Evolutionary conservation across 805 yeast genomes (phyloP), one percentile per base, ranked within the genome.

Genomic region (Cyberlindnera suaveolens): DNA sequence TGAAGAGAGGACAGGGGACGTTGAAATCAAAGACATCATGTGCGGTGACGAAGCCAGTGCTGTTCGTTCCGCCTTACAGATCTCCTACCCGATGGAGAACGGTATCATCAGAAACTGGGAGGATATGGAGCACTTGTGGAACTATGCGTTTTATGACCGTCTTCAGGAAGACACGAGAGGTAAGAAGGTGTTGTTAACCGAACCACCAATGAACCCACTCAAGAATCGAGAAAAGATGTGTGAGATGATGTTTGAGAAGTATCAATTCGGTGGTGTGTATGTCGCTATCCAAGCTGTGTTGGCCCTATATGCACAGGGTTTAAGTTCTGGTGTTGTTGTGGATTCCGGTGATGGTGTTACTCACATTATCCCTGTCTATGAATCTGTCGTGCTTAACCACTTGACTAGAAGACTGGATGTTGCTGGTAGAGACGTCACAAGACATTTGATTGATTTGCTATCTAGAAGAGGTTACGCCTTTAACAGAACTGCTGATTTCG

Each of bases 281-380:
- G 96, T 90, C 38, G 96, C 96, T 17, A 88, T 87, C 58, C 97
- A 91, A 71, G 98, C 98, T 3, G 99, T 93, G n/a, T 75, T 93
- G 59, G 98, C 98, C 0, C 74, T 93, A 43, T 93, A 93, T 57
- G 98, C 98, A 2, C 98, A 93, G 68, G 98, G 98, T 48, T 74
- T 91, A 55, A 83, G 95, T 20, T 85, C 96, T 0, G 99, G 99
- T 56, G 98, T 93, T 16, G 99, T 93, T 45, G 98, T 93, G 18
- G 99, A 93, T 65, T 88, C 96, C 4, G 99, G 99, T 60, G 98
- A 90, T 63, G 98, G 98, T 67, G 99, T 91, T 38, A 93, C 99
- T 4, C 99, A 93, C 62, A 84, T 93, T 65, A 97, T 93, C 35
- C 99, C 99, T 18, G 99, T 93, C 33, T 93, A 93, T 64, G 98